Evolutionary conservation across 2,329 filamentous ascomycete genomes (phyloP), one percentile per base, ranked within the genome.

Genomic region (Fusarium sp.): DNA sequence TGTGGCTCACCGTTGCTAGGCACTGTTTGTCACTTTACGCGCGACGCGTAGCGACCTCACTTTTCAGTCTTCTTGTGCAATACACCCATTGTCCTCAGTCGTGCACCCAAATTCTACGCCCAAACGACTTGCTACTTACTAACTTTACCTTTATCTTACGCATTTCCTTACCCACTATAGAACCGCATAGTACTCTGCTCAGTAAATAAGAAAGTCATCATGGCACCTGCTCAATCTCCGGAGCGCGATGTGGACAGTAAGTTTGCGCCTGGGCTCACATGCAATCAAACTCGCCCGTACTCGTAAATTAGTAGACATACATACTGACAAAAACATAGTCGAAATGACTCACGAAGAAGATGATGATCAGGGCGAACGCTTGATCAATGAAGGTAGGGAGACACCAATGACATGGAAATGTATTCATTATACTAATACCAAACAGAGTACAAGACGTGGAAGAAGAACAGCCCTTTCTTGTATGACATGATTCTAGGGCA

Each of bases 391-490:
- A 85, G 93, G 92, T 92, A 84, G 54, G 73, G 30, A 50, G 72
- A 27, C 35, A 7, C 14, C 20, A 26, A 32, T 42, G 14, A 45
- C 41, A 37, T 18, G n/a, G 23, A 33, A 35, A 35, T 32, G 9
- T 30, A 33, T 30, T 33, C n/a, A 53, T 27, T 45, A 57, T 38
- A 50, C 70, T 78, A 56, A 79, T 49, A 48, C 32, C 41, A 20
- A 37, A 42, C 76, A 94, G 96, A 99, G 81, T 99, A 99, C 89
- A 99, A 99, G 82, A 98, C 95, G 73, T 99, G 96, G 96, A 99
- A 99, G 88, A 99, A 99, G 87, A 99, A 99, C 83, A 94, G 93
- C 73, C 95, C 96, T 6, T 98, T 98, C 79, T 92, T 99, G 76
- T 99, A 99, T 82, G 96, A 99, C 81, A 93, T 98, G 90, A 96